Percentiles rank a stretch among this genome's conserved stretches.
Evolutionary conservation across 2,329 filamentous ascomycete species (phyloP).

Genomic region (Calonectria pseudoreteaudii): DNA sequence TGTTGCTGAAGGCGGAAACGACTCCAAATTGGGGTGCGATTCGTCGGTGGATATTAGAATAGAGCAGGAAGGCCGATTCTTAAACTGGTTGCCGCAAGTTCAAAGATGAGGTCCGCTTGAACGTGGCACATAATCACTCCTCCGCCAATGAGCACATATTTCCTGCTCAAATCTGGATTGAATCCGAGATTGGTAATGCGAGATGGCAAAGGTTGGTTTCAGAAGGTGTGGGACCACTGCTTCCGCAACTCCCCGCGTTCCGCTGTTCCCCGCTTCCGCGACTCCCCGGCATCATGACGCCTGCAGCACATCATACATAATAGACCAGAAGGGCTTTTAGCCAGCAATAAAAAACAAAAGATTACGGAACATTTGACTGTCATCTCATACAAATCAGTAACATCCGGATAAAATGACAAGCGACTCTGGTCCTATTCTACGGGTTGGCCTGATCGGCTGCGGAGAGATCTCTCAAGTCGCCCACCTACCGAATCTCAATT

Average conservation of each 20-base stretch:
- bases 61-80: not conserved
- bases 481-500: constrained; percentile 63
- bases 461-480: constrained; percentile 55
- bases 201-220: not conserved
- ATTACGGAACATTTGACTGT: not conserved
- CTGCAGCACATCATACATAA: not conserved
- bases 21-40: not conserved
- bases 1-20: not conserved
- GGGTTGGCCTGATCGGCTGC: not conserved
- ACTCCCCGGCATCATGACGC: not conserved
- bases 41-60: not conserved
- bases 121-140: not conserved
- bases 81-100: not conserved
- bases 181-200: not conserved
- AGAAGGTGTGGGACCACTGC: not conserved
- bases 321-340: not conserved
- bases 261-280: not conserved
- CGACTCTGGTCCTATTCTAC: not conserved
- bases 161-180: not conserved
- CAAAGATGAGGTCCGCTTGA: not conserved
- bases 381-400: not conserved
- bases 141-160: not conserved
- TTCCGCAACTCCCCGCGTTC: not conserved
- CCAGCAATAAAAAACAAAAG: not conserved
- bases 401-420: not conserved